Evolutionary conservation across 805 yeast genomes (phyloP).

Genomic region (Monosporozyma aerobia): DNA sequence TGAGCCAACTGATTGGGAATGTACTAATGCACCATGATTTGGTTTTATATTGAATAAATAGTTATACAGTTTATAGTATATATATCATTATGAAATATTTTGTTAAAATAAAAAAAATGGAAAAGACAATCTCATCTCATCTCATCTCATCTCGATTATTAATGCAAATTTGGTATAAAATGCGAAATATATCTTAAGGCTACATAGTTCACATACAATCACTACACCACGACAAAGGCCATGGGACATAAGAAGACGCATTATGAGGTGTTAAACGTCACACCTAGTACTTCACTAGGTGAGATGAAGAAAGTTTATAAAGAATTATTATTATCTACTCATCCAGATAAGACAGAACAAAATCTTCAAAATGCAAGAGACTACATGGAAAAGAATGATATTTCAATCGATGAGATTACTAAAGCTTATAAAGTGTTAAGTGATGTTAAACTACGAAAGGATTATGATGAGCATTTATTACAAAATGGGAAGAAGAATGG

Average conservation of each 20-base stretch:
- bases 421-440: conserved; percentile 55
- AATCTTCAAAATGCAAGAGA: not conserved
- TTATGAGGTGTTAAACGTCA: conserved; percentile 53
- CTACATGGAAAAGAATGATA: not conserved
- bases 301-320: conserved; percentile 60
- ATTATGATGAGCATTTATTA: conserved; percentile 45
- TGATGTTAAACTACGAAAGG: conserved; percentile 31
- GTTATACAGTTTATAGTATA: not conserved
- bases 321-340: conserved; percentile 46
- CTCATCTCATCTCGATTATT: not conserved
- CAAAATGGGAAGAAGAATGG: conserved; percentile 29
- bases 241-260: conserved; percentile 23
- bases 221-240: not conserved
- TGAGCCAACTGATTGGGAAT: conserved; percentile 74
- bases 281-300: conserved; percentile 27
- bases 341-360: conserved; percentile 61
- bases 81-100: not conserved
- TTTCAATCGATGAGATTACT: conserved; percentile 38
- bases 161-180: not conserved
- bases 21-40: conserved; percentile 45
- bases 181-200: not conserved
- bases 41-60: not conserved
- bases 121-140: not conserved
- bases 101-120: not conserved
- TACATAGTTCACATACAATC: not conserved